Base-by-base conservation (phyloP, 2,329 filamentous ascomycete genomes). In the Diplodia scrobiculata region DNA sequence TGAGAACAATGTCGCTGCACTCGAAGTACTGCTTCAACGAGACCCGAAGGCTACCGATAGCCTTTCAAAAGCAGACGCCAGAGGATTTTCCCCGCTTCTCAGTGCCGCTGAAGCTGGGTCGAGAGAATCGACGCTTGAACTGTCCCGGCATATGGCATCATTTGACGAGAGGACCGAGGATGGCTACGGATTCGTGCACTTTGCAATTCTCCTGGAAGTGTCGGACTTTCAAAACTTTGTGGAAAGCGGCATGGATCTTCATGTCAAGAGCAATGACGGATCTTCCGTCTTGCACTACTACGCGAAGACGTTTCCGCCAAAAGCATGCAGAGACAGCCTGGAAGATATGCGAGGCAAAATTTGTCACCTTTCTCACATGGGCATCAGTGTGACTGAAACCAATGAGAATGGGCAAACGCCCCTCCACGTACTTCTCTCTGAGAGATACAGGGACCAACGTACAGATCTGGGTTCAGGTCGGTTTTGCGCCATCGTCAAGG, bases 1-100 rank as follows among this genome's bases (percentile, higher is more conserved):
- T 4, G 3, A 54, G 7, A 21, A 54, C 27, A 34, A 54, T 6
- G 27, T 36, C 1, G 51, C 6, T 10, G 14, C 29, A 3, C 25
- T 54, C 3, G 1, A 21, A 1, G 0, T 10, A 0, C 4, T 54
- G 0, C 51, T 32, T 9, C 4, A 17, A 3, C 2, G 5, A 14
- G 5, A 0, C 4, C 6, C 29, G 21, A 29, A 19, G 1, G 9
- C 17, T 19, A 25, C n/a, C 27, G 1, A 0, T 0, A 19, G 2
- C 9, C 25, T 54, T 17, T 17, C 36, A 2, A 32, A 1, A 3
- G 13, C 5, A 1, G 14, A 54, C 27, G 9, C 21, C 2, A 27
- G 47, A 14, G 25, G 13, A 1, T 6, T 25, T 17, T 21, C 25
- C 0, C 51, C 51, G n/a, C 9, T 34, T 0, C 21, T 36, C 3